These are phyloP conservation scores for Yamadazyma sp. DNA, from an alignment of 805 yeast genomes.

Conservation along the genomic window DNA sequence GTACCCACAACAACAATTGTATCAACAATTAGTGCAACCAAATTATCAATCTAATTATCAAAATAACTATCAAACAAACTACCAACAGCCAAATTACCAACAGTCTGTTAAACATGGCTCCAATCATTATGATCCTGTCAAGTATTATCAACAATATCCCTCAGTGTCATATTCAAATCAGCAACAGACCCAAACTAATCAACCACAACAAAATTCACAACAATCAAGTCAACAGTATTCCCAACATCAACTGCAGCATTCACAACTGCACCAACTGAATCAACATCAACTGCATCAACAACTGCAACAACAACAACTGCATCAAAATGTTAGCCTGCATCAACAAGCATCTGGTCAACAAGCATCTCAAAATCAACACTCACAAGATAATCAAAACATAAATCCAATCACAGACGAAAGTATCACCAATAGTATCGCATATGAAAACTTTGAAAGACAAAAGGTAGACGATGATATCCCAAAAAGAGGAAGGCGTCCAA, in stretches of 20 bases:
- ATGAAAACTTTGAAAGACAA: too few relatives aligned
- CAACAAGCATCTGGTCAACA: conserved; percentile 8
- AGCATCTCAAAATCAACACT: conserved; percentile 7
- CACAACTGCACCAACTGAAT: conserved; percentile 10
- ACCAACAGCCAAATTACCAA: too few relatives aligned
- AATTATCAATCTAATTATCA: conserved; percentile 5
- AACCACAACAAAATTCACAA: conserved; percentile 7
- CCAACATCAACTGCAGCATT: background rate
- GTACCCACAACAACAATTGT: conserved; percentile 17
- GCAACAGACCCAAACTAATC: conserved; percentile 6
- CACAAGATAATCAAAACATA: too few relatives aligned
- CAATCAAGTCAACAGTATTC: background rate
- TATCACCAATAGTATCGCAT: too few relatives aligned
- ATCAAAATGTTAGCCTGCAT: too few relatives aligned
- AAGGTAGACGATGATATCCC: background rate
- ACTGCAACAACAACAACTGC: background rate
- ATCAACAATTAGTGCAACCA: conserved; percentile 17
- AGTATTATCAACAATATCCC: background rate
- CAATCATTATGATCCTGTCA: too few relatives aligned
- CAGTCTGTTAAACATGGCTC: too few relatives aligned
- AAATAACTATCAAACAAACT: conserved; percentile 8
- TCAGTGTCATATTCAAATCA: too few relatives aligned
- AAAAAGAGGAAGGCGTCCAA: conserved; percentile 2
- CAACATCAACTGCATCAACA: conserved; percentile 8
- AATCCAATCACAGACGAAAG: too few relatives aligned